phyloP scores from a whole-genome alignment of 768 basidiomycete species.

The Kwoniella shandongensis region DNA sequence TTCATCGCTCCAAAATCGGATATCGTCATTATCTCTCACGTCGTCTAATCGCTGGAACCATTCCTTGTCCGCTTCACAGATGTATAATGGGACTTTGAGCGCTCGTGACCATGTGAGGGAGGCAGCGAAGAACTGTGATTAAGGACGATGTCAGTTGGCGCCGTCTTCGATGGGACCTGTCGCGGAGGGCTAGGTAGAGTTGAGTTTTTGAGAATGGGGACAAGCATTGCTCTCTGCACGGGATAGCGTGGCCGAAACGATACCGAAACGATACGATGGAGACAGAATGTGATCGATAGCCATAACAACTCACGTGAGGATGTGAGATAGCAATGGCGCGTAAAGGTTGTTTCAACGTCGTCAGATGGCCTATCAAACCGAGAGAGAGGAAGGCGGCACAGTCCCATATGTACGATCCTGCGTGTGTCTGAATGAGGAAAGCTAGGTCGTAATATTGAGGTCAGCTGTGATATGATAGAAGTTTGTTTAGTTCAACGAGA shows the following conservation, averaged over 20 bases:
- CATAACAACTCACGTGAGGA: slow-evolving; percentile 44
- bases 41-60: slow-evolving; percentile 47
- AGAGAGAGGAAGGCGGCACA: slow-evolving; percentile 45
- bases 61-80: slow-evolving; percentile 40
- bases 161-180: too few species aligned
- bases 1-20: slow-evolving; percentile 41
- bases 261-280: too few species aligned
- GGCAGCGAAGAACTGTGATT: slow-evolving; percentile 50
- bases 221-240: too few species aligned
- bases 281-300: too few species aligned
- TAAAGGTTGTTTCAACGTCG: slow-evolving; percentile 32
- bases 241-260: too few species aligned
- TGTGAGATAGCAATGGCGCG: slow-evolving; percentile 50
- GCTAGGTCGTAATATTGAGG: too few species aligned
- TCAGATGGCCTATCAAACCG: slow-evolving; percentile 29
- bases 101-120: slow-evolving; percentile 49
- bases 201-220: too few species aligned
- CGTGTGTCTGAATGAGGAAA: slow-evolving; percentile 43
- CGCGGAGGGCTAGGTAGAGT: too few species aligned
- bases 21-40: slow-evolving; percentile 24
- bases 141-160: too few species aligned
- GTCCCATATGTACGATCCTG: slow-evolving; percentile 52
- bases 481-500: too few species aligned
- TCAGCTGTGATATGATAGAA: too few species aligned
- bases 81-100: slow-evolving; percentile 42